These are phyloP conservation scores for Patellaria atrata DNA, from an alignment of 495 filamentous ascomycete genomes.

Conservation along the genomic window DNA sequence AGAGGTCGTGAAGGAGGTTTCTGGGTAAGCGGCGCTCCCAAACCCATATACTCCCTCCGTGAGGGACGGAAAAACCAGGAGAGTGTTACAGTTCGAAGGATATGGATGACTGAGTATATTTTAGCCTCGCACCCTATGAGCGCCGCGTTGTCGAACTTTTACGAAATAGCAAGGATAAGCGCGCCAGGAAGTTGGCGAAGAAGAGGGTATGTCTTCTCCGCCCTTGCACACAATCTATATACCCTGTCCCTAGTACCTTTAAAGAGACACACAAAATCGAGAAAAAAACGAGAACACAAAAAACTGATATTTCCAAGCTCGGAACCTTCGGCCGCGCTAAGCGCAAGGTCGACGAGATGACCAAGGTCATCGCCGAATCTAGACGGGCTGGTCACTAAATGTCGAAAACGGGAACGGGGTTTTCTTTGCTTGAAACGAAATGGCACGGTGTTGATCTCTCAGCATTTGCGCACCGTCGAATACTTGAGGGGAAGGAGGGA, in stretches of 20 bases:
- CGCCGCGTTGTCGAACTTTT: constrained; percentile 96
- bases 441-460: too few relatives aligned
- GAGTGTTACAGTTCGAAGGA: background rate
- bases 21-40: constrained; percentile 42
- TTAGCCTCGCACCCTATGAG: constrained; percentile 42
- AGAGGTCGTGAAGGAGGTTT: constrained; percentile 90
- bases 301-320: constrained; percentile 36
- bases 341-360: constrained; percentile 97
- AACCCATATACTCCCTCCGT: constrained; percentile 4
- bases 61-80: constrained; percentile 2
- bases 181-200: constrained; percentile 97
- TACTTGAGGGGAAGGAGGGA: too few relatives aligned
- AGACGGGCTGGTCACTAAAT: constrained; percentile 70
- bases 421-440: too few relatives aligned
- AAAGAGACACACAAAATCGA: background rate
- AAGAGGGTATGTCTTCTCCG: constrained; percentile 57
- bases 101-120: background rate
- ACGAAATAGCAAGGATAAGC: constrained; percentile 98
- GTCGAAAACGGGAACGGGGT: too few relatives aligned
- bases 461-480: too few relatives aligned
- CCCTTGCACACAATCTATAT: background rate
- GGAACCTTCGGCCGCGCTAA: constrained; percentile 96
- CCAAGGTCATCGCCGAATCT: constrained; percentile 90
- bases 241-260: background rate
- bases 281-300: too few relatives aligned